These are phyloP conservation scores for Hypoxylon lienhwacheense DNA, from an alignment of 495 filamentous ascomycete species.

Conservation along the genomic window DNA sequence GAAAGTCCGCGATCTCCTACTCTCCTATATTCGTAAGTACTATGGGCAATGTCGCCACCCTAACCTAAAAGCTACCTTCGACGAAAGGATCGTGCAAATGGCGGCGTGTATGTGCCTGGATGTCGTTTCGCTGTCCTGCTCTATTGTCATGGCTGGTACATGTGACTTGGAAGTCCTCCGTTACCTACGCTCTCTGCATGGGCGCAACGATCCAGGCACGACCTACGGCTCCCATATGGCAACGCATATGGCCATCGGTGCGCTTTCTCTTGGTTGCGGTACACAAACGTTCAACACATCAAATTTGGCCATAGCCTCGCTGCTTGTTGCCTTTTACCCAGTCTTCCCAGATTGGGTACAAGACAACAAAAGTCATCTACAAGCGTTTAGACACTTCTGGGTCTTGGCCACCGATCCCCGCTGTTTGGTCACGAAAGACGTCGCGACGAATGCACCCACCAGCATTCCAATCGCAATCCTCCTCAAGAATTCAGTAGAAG, in stretches of 20 bases:
- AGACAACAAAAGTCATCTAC: conserved; percentile 91
- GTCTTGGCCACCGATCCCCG: conserved; percentile 88
- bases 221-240: conserved; percentile 94
- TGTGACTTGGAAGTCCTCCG: conserved; percentile 89
- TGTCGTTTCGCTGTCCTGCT: conserved; percentile 73
- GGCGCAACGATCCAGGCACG: conserved; percentile 79
- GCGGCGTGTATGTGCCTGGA: conserved; percentile 91
- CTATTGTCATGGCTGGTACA: conserved; percentile 92
- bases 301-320: conserved; percentile 77
- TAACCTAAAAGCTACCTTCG: conserved; percentile 61
- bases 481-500: conserved; percentile 51
- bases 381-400: conserved; percentile 98
- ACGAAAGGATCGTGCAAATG: conserved; percentile 75
- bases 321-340: conserved; percentile 92
- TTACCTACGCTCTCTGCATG: conserved; percentile 84
- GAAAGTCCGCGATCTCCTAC: conserved; percentile 73
- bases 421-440: conserved; percentile 82
- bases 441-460: conserved; percentile 77
- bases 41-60: conserved; percentile 68
- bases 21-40: conserved; percentile 85
- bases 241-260: conserved; percentile 85
- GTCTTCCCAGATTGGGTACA: conserved; percentile 84
- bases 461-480: conserved; percentile 64
- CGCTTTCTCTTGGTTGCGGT: conserved; percentile 88
- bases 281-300: conserved; percentile 90